A percentile compares a stretch with the other conserved stretches of the same genome.
Evolutionary conservation across 306 rosid species (phyloP).

Genomic region (Lathyrus oleraceus): DNA sequence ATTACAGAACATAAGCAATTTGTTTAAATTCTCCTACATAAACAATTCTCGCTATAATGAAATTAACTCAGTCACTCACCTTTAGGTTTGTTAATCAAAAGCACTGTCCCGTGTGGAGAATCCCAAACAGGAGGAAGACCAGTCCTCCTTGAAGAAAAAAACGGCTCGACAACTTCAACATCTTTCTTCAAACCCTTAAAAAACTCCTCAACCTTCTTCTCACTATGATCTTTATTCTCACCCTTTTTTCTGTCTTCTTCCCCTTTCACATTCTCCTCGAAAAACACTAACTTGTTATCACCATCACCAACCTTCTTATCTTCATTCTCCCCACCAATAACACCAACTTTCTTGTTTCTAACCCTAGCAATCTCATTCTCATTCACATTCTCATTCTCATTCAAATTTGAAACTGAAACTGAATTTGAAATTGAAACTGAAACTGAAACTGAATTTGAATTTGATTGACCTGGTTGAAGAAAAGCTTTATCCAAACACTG

Average conservation of each 20-base stretch:
- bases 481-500: constrained; percentile 86
- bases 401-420: background rate
- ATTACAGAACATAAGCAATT: no score
- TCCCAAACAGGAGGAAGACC: constrained; percentile 87
- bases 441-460: constrained; percentile 28
- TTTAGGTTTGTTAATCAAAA: constrained; percentile 90
- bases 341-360: constrained; percentile 35
- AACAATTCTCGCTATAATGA: constrained; percentile 4
- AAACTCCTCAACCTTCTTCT: constrained; percentile 87
- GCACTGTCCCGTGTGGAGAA: constrained; percentile 71
- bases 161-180: constrained; percentile 59
- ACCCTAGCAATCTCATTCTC: constrained; percentile 3
- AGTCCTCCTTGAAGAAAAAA: constrained; percentile 63
- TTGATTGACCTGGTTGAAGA: constrained; percentile 71
- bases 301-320: constrained; percentile 32
- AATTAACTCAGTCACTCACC: constrained; percentile 43
- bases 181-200: constrained; percentile 78
- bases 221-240: constrained; percentile 33
- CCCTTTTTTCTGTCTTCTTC: constrained; percentile 18
- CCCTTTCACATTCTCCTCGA: constrained; percentile 50
- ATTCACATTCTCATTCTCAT: no score
- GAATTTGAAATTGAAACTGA: background rate
- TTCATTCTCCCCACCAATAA: constrained; percentile 32
- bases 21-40: no score
- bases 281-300: constrained; percentile 62